Base-by-base conservation (phyloP, 2,329 filamentous ascomycete species). In the Aspergillus sp. region DNA sequence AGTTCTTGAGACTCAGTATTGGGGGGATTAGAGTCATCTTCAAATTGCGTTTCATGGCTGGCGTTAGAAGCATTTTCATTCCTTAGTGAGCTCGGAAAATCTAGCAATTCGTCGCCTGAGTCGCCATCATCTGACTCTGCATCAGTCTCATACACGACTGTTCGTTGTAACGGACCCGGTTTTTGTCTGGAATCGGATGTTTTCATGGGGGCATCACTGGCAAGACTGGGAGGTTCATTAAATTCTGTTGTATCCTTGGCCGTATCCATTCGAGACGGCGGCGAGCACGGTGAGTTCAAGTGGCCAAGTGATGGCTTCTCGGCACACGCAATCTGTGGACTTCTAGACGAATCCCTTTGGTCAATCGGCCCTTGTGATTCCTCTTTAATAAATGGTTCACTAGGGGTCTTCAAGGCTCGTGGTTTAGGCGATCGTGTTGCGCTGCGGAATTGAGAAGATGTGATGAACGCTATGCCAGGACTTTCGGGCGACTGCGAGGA, bases 401-500 rank as follows among this genome's bases (percentile, higher is more conserved):
- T 12, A 9, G 53, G 47, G 5, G 49, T 39, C 3, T 36, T 52
- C 15, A 51, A 45, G 6, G 50, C 41, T n/a, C 18, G 58, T 56
- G 66, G 69, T 3, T 67, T 49, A 5, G 71, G 67, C 47, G 68
- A 71, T 20, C 63, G 64, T 48, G 65, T 68, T 11, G 67, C 66
- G 26, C 58, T 56, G 18, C 61, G 64, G 41, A 73, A 70, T 44
- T 73, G 68, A 32, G 69, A 73, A 9, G 72, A 70, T n/a, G 72
- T 68, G 30, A 74, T 69, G n/a, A 74, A 60, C 11, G 68, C 66
- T 13, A 76, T 45, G 2, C 70, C 71, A 18, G 75, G 74, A 44
- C 74, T 77, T 62, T 77, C 74, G 1, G 75, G 75, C 7, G 75
- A 77, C 41, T 78, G 75, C 6, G 75, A 77, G 3, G 75, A 78